These are phyloP conservation scores for Trypanosoma melophagium DNA, from an alignment of 208 protist genomes.

Conservation along the genomic window DNA sequence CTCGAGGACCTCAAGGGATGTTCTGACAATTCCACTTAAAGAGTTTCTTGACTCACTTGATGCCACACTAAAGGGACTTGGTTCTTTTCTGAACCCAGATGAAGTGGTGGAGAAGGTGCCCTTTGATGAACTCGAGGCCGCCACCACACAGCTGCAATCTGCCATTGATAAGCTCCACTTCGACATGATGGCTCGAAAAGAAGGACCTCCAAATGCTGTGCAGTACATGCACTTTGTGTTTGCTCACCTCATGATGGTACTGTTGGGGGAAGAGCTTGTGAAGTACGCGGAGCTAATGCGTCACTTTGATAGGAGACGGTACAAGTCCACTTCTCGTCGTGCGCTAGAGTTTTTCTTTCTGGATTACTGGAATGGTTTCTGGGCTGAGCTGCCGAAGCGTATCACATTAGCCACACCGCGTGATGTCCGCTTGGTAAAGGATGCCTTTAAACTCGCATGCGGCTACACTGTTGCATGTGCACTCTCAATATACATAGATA, in stretches of 20 bases:
- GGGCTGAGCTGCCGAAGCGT: constrained; percentile 59
- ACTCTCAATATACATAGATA: constrained; percentile 46
- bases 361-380: constrained; percentile 66
- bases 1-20: constrained; percentile 16
- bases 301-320: constrained; percentile 57
- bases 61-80: constrained; percentile 35
- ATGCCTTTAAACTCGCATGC: constrained; percentile 53
- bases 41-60: constrained; percentile 35
- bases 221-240: constrained; percentile 56
- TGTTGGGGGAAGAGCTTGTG: constrained; percentile 50
- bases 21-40: constrained; percentile 27
- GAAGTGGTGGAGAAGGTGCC: constrained; percentile 38
- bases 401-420: constrained; percentile 54
- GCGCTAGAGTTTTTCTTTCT: constrained; percentile 61
- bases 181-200: constrained; percentile 31
- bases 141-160: constrained; percentile 37
- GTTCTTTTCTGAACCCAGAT: constrained; percentile 40
- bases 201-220: constrained; percentile 33
- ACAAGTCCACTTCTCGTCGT: constrained; percentile 38
- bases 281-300: constrained; percentile 42
- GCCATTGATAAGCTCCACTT: constrained; percentile 50
- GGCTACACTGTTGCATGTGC: constrained; percentile 51
- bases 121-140: constrained; percentile 38
- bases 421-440: constrained; percentile 73
- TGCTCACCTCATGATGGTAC: constrained; percentile 45